A percentile compares a stretch with the other conserved stretches of the same genome.
phyloP scores from a whole-genome alignment of 208 protist species.

The Leishmania lainsoni region DNA sequence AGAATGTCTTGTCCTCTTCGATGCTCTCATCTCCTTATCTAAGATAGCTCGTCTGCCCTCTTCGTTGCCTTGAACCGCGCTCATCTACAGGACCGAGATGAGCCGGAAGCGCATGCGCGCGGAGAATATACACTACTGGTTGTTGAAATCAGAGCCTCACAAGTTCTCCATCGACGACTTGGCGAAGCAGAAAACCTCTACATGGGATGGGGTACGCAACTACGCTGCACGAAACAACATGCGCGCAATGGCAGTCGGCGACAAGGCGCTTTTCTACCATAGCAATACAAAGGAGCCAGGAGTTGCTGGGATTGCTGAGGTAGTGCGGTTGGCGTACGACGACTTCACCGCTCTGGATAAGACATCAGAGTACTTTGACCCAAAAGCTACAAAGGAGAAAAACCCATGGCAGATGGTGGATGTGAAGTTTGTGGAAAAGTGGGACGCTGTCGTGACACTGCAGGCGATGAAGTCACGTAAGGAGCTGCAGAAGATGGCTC shows the following conservation, averaged over 20 bases:
- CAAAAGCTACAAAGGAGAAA: constrained; percentile 61
- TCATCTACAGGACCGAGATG: constrained; percentile 8
- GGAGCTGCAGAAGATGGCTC: constrained; percentile 60
- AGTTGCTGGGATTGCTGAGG: constrained; percentile 71
- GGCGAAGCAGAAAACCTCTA: constrained; percentile 38
- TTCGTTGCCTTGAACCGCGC: neutral
- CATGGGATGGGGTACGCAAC: constrained; percentile 90
- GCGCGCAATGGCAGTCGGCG: constrained; percentile 74
- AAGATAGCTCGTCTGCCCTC: neutral
- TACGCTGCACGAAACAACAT: constrained; percentile 88
- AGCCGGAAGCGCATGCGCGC: constrained; percentile 54
- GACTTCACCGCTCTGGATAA: constrained; percentile 84
- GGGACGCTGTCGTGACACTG: constrained; percentile 53
- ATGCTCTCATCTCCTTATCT: neutral
- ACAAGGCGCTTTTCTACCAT: constrained; percentile 88
- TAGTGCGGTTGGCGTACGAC: constrained; percentile 57
- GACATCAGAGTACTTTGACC: constrained; percentile 71
- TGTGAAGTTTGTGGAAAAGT: constrained; percentile 73
- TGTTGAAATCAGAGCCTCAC: constrained; percentile 88
- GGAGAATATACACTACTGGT: constrained; percentile 57
- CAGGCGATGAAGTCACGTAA: constrained; percentile 58
- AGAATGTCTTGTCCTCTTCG: neutral
- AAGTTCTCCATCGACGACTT: constrained; percentile 87
- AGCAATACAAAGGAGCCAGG: constrained; percentile 82
- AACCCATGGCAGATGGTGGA: constrained; percentile 90